A percentile compares a stretch with the other conserved stretches of the same genome.
These are phyloP conservation scores for Populus nigra DNA, from an alignment of 345 rosid species.

Conservation along the genomic window DNA sequence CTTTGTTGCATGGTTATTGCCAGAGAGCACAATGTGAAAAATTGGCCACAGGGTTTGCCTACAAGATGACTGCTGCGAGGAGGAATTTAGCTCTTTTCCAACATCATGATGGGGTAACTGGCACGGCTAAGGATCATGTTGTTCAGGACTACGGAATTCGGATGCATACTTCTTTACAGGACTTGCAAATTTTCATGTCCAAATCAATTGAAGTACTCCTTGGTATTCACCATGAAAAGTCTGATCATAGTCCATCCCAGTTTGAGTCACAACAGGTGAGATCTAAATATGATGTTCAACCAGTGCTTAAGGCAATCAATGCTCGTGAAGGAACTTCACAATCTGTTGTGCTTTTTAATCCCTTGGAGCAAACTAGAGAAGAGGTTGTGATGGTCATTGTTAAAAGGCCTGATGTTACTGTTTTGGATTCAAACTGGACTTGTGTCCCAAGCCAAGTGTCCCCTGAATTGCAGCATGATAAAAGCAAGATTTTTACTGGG, in stretches of 20 bases:
- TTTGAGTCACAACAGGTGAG: slow-evolving; percentile 80
- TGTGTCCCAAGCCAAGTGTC: slow-evolving; percentile 88
- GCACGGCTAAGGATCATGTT: slow-evolving; percentile 94
- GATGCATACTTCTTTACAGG: slow-evolving; percentile 88
- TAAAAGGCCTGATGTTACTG: slow-evolving; percentile 67
- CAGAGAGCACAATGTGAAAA: slow-evolving; percentile 84
- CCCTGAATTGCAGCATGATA: slow-evolving; percentile 87
- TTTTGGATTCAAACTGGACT: slow-evolving; percentile 83
- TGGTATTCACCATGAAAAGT: slow-evolving; percentile 77
- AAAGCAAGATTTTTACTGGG: slow-evolving; percentile 64
- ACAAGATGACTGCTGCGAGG: slow-evolving; percentile 92
- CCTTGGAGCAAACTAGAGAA: slow-evolving; percentile 78
- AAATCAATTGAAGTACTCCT: slow-evolving; percentile 86
- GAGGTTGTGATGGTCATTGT: slow-evolving; percentile 78
- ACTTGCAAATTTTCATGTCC: slow-evolving; percentile 93
- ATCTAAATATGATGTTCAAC: slow-evolving; percentile 78
- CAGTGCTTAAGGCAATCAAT: slow-evolving; percentile 63
- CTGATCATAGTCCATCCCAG: slow-evolving; percentile 65
- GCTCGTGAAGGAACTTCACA: slow-evolving; percentile 75
- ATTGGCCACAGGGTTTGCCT: slow-evolving; percentile 62
- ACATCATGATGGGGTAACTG: slow-evolving; percentile 99
- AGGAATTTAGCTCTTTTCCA: slow-evolving; percentile 97
- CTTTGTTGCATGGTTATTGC: slow-evolving; percentile 83
- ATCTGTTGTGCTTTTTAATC: slow-evolving; percentile 75
- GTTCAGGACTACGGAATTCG: slow-evolving; percentile 85